These are phyloP conservation scores for Neopestalotiopsis rosae DNA, from an alignment of 2,329 filamentous ascomycete genomes.

Conservation along the genomic window DNA sequence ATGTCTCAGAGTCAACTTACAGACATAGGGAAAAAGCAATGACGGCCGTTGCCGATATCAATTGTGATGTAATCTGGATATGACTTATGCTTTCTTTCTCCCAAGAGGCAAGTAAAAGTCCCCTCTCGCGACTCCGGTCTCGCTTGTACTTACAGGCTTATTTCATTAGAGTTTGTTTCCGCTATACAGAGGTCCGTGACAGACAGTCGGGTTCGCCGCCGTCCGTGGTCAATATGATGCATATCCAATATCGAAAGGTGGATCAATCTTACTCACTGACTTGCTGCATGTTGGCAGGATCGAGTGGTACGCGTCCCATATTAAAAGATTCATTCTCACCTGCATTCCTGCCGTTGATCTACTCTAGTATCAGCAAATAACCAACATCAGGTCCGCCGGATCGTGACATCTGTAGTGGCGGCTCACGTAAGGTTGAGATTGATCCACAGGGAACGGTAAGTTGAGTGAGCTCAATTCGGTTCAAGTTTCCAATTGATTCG, in stretches of 20 bases:
- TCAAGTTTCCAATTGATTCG: background rate
- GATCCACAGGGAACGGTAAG: background rate
- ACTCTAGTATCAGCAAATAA: background rate
- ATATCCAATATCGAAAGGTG: background rate
- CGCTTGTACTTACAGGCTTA: background rate
- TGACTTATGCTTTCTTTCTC: background rate
- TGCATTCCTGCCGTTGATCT: background rate
- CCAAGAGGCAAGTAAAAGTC: background rate
- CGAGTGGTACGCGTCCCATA: background rate
- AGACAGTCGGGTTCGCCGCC: background rate
- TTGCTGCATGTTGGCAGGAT: constrained; percentile 4
- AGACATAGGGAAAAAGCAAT: constrained; percentile 2
- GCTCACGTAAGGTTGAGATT: background rate
- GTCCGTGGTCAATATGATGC: background rate
- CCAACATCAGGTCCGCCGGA: background rate
- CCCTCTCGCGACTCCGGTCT: background rate
- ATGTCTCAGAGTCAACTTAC: background rate
- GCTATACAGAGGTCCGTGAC: constrained; percentile 5
- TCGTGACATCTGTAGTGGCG: background rate
- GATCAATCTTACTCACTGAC: background rate
- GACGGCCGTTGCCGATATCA: background rate
- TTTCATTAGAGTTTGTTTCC: background rate
- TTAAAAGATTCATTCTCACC: background rate
- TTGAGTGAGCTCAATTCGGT: background rate
- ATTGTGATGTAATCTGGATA: background rate